Evolutionary conservation across 106 monocot genomes (phyloP).

Genomic region (Dendrobium nobile): DNA sequence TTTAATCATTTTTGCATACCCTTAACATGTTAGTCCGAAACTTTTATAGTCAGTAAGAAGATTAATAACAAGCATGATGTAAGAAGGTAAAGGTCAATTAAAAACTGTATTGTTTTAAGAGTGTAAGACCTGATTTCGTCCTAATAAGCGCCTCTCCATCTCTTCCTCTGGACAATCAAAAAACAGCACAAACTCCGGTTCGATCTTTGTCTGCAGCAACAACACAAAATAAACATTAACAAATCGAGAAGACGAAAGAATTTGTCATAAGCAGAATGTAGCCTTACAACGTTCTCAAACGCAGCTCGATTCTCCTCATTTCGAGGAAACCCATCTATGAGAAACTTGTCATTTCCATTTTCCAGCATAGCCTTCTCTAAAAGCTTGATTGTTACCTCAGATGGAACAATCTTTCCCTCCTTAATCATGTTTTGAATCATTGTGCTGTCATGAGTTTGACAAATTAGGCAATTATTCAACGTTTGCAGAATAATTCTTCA

Average conservation of each 20-base stretch:
- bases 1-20: neutral
- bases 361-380: constrained; percentile 70
- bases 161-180: constrained; percentile 84
- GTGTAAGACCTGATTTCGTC: constrained; percentile 59
- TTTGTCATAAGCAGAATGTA: neutral
- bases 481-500: neutral
- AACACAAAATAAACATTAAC: constrained; percentile 2
- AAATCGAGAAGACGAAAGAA: neutral
- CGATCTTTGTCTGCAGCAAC: constrained; percentile 50
- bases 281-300: constrained; percentile 81
- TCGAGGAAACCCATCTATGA: constrained; percentile 89
- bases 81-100: neutral
- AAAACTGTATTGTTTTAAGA: neutral
- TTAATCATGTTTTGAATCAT: constrained; percentile 90
- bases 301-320: constrained; percentile 87
- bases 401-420: constrained; percentile 90
- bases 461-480: neutral
- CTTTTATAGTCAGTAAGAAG: neutral
- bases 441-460: constrained; percentile 29
- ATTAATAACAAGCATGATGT: neutral
- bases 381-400: constrained; percentile 76
- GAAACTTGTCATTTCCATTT: constrained; percentile 76
- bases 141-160: constrained; percentile 71
- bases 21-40: neutral
- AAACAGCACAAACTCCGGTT: constrained; percentile 75